These are phyloP conservation scores for Forsythia suspensa DNA, from an alignment of 257 asterid species.

Conservation along the genomic window DNA sequence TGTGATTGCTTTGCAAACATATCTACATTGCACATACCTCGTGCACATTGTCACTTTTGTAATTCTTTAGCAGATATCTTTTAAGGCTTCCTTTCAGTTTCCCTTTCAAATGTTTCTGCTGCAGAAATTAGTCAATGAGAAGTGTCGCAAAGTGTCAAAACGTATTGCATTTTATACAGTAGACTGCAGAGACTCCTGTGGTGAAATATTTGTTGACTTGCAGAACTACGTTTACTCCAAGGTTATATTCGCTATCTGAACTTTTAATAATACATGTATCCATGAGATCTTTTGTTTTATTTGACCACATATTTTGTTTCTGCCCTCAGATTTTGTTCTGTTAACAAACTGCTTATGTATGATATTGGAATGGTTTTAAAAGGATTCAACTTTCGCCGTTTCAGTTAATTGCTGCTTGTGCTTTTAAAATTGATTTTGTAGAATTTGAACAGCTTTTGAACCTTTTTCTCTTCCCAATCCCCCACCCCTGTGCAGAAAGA, in stretches of 20 bases:
- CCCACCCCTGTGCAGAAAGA: constrained; percentile 53
- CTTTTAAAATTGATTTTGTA: not conserved
- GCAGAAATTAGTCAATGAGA: constrained; percentile 84
- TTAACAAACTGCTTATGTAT: constrained; percentile 1
- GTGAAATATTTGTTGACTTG: constrained; percentile 95
- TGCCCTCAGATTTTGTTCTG: constrained; percentile 11
- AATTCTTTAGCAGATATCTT: not conserved
- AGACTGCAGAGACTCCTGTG: constrained; percentile 94
- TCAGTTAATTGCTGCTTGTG: not conserved
- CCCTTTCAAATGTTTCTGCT: constrained; percentile 17
- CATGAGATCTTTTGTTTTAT: not conserved
- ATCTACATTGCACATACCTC: not conserved
- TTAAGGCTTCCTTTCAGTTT: not conserved
- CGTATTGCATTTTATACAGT: constrained; percentile 85
- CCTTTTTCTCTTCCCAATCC: constrained; percentile 8
- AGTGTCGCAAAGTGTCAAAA: constrained; percentile 77
- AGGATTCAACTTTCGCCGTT: constrained; percentile 2
- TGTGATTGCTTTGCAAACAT: not conserved
- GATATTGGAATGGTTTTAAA: not conserved
- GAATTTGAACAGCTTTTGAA: constrained; percentile 22
- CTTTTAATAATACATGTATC: constrained; percentile 1
- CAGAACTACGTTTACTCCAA: constrained; percentile 76
- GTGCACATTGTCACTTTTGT: constrained; percentile 6
- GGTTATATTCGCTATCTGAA: constrained; percentile 37
- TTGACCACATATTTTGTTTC: not conserved